Evolutionary conservation across 495 filamentous ascomycete genomes (phyloP).

Genomic region (Xylaria intraflava): DNA sequence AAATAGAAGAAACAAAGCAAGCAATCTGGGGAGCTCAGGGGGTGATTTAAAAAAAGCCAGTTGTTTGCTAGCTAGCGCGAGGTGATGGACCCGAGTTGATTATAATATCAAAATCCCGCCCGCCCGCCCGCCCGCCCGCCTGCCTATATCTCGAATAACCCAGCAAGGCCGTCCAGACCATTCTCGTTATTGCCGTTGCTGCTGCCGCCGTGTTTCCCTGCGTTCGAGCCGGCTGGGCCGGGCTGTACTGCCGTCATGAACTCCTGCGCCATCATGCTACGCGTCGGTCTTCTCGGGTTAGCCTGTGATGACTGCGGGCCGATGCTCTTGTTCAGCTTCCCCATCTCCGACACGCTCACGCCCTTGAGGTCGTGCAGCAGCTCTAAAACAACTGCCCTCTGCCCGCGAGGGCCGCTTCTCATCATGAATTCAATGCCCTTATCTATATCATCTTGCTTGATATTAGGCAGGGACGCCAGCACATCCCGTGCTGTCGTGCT

Average conservation of each 20-base stretch:
- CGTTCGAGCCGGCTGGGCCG: not conserved
- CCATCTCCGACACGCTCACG: conserved; percentile 86
- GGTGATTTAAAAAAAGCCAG: too few relatives aligned
- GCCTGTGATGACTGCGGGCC: conserved; percentile 12
- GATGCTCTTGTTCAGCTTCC: conserved; percentile 57
- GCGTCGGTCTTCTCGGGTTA: conserved; percentile 23
- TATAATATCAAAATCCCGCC: too few relatives aligned
- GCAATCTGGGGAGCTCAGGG: too few relatives aligned
- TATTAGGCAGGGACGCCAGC: conserved; percentile 46
- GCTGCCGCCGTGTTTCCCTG: not conserved
- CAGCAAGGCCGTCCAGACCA: conserved; percentile 25
- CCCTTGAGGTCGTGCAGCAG: conserved; percentile 79
- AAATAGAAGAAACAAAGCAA: too few relatives aligned
- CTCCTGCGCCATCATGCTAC: conserved; percentile 52
- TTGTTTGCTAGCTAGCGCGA: too few relatives aligned
- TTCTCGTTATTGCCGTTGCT: conserved; percentile 15
- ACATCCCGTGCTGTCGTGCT: conserved; percentile 55
- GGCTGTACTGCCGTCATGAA: conserved; percentile 40
- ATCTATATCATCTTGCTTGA: conserved; percentile 54
- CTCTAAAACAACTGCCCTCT: conserved; percentile 79
- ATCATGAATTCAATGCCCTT: conserved; percentile 51
- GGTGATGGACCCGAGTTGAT: too few relatives aligned
- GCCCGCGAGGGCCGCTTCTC: conserved; percentile 55
- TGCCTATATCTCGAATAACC: conserved; percentile 26
- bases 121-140: too few relatives aligned